These are phyloP conservation scores for Pseudonitzschia multistriata DNA, from an alignment of 108 stramenopile species.

Conservation along the genomic window DNA sequence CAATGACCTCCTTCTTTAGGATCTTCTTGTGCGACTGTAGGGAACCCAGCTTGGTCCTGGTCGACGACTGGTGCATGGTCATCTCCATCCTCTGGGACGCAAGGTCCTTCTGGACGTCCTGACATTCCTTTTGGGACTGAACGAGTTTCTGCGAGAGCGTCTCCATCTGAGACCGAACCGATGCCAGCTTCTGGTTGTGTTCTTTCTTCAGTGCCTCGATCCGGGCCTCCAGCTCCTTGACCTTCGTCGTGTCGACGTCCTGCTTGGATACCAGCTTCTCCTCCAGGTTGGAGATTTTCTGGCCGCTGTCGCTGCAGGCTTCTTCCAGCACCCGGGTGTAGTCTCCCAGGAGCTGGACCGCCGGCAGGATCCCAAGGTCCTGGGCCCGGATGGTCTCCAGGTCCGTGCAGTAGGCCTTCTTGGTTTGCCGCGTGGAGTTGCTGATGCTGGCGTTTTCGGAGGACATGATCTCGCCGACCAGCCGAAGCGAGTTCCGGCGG, in stretches of 20 bases:
- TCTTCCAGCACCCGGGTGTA: slow-evolving; percentile 44
- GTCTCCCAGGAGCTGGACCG: slow-evolving; percentile 56
- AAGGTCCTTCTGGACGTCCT: slow-evolving; percentile 72
- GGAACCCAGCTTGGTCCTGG: slow-evolving; percentile 65
- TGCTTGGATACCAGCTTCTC: slow-evolving; percentile 46
- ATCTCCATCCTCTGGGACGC: slow-evolving; percentile 76
- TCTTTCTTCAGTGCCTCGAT: slow-evolving; percentile 49
- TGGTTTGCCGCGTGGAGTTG: slow-evolving; percentile 13
- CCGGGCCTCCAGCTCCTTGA: slow-evolving; percentile 50
- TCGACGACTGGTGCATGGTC: slow-evolving; percentile 74
- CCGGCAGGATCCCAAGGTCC: slow-evolving; percentile 42
- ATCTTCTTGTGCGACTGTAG: slow-evolving; percentile 81
- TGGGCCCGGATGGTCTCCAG: slow-evolving; percentile 66
- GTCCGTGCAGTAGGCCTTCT: slow-evolving; percentile 50
- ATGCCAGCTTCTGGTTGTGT: slow-evolving; percentile 41
- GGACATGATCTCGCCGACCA: slow-evolving; percentile 59
- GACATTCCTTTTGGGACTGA: slow-evolving; percentile 52
- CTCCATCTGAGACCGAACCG: slow-evolving; percentile 42
- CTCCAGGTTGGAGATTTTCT: slow-evolving; percentile 54
- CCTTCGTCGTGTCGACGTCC: slow-evolving; percentile 57
- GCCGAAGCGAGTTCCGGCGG: slow-evolving; percentile 52
- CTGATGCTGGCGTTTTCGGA: neutral
- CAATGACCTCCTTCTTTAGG: slow-evolving; percentile 86
- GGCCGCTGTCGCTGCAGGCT: slow-evolving; percentile 41
- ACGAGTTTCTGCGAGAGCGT: slow-evolving; percentile 49